Evolutionary conservation across 31 red algal genomes (phyloP).

Genomic region (Bonnemaisonia californica): DNA sequence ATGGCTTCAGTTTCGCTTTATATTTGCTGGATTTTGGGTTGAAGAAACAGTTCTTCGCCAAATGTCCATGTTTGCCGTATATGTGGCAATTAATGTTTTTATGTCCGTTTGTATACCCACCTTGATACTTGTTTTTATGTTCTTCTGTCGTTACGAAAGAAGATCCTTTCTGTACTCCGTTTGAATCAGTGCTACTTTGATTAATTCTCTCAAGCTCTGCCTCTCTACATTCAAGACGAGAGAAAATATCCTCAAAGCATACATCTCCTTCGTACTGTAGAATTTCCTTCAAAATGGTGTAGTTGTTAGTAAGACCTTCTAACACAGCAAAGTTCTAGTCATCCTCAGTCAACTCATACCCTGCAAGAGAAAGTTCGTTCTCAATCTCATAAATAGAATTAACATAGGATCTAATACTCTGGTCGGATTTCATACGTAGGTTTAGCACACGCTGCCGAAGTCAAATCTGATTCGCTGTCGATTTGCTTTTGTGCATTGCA

Average conservation of each 20-base stretch:
- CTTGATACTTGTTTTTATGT: too few species aligned
- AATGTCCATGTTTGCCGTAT: not conserved
- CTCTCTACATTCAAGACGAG: too few species aligned
- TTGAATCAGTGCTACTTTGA: too few species aligned
- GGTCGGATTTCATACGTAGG: not conserved
- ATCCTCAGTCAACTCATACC: not conserved
- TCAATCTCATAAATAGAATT: not conserved
- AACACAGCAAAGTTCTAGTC: conserved; percentile 7
- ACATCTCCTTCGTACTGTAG: conserved; percentile 1
- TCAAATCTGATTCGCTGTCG: not conserved
- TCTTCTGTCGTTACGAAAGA: too few species aligned
- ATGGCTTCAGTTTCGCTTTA: not conserved
- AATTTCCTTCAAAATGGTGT: not conserved
- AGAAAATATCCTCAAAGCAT: too few species aligned
- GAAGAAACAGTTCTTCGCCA: not conserved
- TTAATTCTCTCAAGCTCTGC: too few species aligned
- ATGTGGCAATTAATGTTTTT: not conserved
- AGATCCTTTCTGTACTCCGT: not conserved
- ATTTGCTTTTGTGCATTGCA: conserved; percentile 6
- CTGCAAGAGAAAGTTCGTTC: not conserved
- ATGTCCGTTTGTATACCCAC: not conserved
- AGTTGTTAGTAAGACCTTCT: not conserved
- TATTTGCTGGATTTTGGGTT: not conserved
- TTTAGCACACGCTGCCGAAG: conserved; percentile 1
- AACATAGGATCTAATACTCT: not conserved